Base-by-base conservation (phyloP, 768 basidiomycete genomes). In the Agrocybe praecox region DNA sequence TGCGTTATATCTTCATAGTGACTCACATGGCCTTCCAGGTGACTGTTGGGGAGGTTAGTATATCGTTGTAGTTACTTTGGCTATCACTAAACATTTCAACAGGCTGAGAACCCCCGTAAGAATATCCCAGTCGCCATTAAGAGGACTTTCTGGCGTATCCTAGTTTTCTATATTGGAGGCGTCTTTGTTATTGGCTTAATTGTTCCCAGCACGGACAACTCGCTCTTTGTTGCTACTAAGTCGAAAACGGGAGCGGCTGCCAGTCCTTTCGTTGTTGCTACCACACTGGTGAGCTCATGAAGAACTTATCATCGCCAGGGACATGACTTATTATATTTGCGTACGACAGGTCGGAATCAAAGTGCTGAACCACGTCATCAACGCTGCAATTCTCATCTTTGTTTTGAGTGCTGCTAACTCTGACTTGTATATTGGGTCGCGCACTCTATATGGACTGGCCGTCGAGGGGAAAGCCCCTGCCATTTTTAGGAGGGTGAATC, bases 111-210 rank as follows among this genome's bases (percentile, higher is more conserved):
- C 70, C 90, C 89, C 32, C 76, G 88, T 57, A 82, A 81, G 67
- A 89, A 87, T 46, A 87, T 93, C 59, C 88, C 90, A 1, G 80
- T 78, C 56, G 89, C 87, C n/a, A 87, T 88, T 48, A 71, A 78
- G 52, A 73, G 82, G 62, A 89, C 85, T 24, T 89, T 87, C 72
- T 81, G 77, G 65, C 82, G 84, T 49, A 78, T 79, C 49, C 61
- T 78, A 45, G 57, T 77, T 29, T 79, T 92, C 79, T 92, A 90
- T 65, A 80, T 90, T 45, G 84, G 84, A 19, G 80, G 83, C 12
- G 85, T 92, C 6, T 87, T 89, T 59, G 83, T 88, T 21, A 88
- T 92, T 63, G 84, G 89, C 46, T 70, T 92, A 53, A 78, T 86
- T 52, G 87, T 92, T 22, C 87, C 88, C 12, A 84, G 82, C 59